Conservation (phyloP, 192 early-diverging fungal species). For the Entomortierella chlamydospora region DNA sequence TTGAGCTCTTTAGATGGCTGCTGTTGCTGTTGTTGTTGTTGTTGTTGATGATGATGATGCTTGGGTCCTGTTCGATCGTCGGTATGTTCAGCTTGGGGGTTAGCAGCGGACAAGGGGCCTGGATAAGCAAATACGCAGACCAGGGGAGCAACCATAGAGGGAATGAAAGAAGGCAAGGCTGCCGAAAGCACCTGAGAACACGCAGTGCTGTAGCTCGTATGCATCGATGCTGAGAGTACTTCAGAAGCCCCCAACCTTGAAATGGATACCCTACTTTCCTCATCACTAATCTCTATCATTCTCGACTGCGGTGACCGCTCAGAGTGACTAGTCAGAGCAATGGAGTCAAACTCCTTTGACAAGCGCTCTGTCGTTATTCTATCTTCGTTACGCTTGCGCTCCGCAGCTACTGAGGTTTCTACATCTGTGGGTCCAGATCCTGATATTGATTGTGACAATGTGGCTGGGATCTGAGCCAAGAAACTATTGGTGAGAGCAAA, state of each 20-base stretch:
- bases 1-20: conserved; percentile 13
- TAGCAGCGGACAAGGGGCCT: conserved; percentile 5
- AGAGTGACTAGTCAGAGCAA: not conserved
- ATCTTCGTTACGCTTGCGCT: not conserved
- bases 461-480: conserved; percentile 25
- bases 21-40: too few relatives aligned
- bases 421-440: too few relatives aligned
- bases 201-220: conserved; percentile 2
- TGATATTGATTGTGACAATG: too few relatives aligned
- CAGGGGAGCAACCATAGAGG: conserved; percentile 38
- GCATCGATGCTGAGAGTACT: conserved; percentile 4
- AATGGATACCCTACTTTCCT: not conserved
- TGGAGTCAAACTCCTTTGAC: conserved; percentile 6
- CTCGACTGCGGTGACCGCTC: not conserved
- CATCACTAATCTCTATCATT: not conserved
- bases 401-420: too few relatives aligned
- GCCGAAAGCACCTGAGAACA: conserved; percentile 26
- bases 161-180: conserved; percentile 36
- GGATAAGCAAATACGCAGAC: conserved; percentile 41
- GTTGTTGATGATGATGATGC: too few relatives aligned
- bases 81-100: not conserved
- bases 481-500: conserved; percentile 47
- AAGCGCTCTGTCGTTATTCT: not conserved
- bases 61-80: not conserved
- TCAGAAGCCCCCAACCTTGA: conserved; percentile 18